Conservation (phyloP, 306 rosid genomes). For the Nissolia schottii region DNA sequence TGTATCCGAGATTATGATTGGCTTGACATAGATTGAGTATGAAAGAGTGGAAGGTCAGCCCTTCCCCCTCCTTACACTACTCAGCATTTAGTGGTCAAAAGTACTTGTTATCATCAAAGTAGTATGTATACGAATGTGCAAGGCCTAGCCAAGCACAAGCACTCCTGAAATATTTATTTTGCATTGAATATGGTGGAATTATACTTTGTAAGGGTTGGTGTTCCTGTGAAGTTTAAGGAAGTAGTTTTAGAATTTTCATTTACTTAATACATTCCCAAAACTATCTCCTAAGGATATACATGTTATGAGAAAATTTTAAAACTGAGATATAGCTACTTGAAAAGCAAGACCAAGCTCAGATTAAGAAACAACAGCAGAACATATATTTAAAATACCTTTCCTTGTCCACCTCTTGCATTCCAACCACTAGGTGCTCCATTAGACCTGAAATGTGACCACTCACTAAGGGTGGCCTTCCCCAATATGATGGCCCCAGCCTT, state of each 20-base stretch:
- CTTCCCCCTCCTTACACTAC: neutral
- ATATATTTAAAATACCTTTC: conserved; percentile 35
- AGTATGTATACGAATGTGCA: neutral
- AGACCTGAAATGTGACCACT: conserved; percentile 50
- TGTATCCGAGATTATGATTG: neutral
- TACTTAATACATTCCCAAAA: too few relatives aligned
- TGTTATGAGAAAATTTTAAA: neutral
- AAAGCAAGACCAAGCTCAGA: neutral
- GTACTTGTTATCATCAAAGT: neutral
- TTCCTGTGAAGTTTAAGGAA: too few relatives aligned
- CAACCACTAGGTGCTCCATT: conserved; percentile 34
- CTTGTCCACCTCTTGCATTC: conserved; percentile 58
- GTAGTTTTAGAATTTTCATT: neutral
- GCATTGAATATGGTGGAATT: neutral
- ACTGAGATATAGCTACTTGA: neutral
- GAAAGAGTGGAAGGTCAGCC: neutral
- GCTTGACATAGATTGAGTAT: neutral
- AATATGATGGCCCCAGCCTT: conserved; percentile 63
- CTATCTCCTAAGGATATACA: neutral
- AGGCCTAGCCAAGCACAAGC: neutral
- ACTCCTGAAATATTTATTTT: neutral
- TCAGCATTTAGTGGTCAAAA: neutral
- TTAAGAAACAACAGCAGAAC: neutral
- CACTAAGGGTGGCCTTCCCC: conserved; percentile 59
- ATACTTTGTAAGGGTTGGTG: neutral